phyloP scores from a whole-genome alignment of 2,329 filamentous ascomycete species.

The Kalmusia sp. region DNA sequence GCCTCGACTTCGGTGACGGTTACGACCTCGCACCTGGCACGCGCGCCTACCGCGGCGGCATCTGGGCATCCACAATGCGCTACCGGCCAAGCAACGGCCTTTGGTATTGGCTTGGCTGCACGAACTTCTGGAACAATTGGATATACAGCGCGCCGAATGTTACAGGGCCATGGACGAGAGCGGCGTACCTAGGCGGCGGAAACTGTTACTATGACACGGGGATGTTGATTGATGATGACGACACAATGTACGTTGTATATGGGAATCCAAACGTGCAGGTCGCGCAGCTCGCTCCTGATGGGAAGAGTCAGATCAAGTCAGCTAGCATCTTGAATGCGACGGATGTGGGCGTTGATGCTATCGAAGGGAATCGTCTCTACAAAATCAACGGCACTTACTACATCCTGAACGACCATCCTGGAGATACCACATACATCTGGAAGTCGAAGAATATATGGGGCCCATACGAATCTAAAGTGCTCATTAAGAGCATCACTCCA shows the following conservation, averaged over 20 bases:
- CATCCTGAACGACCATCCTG: conserved; percentile 56
- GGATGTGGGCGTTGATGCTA: conserved; percentile 37
- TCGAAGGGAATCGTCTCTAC: conserved; percentile 63
- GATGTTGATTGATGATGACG: conserved; percentile 62
- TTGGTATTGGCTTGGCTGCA: conserved; percentile 65
- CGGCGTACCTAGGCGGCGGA: conserved; percentile 15
- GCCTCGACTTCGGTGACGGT: conserved; percentile 29
- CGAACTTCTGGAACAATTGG: conserved; percentile 61
- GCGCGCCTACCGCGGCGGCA: conserved; percentile 58
- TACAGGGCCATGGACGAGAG: conserved; percentile 44
- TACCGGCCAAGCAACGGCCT: conserved; percentile 54
- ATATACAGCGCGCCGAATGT: conserved; percentile 56
- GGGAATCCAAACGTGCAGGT: conserved; percentile 55
- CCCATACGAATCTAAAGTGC: conserved; percentile 55
- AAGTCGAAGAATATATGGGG: conserved; percentile 58
- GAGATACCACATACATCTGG: conserved; percentile 52
- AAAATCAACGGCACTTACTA: conserved; percentile 62
- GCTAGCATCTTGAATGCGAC: conserved; percentile 49
- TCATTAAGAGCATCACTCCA: conserved; percentile 48
- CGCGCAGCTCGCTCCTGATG: conserved; percentile 57
- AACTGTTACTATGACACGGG: conserved; percentile 63
- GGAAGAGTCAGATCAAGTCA: conserved; percentile 50
- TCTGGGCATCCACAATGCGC: conserved; percentile 59
- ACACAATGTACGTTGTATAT: conserved; percentile 63
- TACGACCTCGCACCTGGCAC: conserved; percentile 53